phyloP scores from a whole-genome alignment of 768 basidiomycete genomes.

The Amylocystis lapponica region DNA sequence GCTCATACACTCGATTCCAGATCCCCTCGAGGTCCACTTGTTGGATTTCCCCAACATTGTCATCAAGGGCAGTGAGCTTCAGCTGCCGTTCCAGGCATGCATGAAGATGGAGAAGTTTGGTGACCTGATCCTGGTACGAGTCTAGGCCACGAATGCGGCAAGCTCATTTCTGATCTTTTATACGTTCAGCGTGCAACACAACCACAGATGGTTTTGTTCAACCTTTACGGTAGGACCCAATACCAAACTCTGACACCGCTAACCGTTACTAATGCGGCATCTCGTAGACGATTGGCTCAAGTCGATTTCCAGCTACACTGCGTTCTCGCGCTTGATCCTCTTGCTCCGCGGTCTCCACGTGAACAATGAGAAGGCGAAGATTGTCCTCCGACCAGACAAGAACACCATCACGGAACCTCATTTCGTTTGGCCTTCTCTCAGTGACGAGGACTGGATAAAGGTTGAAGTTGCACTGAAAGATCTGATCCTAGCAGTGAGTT shows the following conservation, averaged over 20 bases:
- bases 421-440: slow-evolving; percentile 93
- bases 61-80: slow-evolving; percentile 98
- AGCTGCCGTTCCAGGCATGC: slow-evolving; percentile 98
- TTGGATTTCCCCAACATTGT: slow-evolving; percentile 99
- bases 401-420: slow-evolving; percentile 95
- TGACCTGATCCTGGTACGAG: slow-evolving; percentile 79
- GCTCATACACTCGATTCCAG: slow-evolving; percentile 29
- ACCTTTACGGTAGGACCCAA: slow-evolving; percentile 62
- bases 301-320: slow-evolving; percentile 97
- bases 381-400: slow-evolving; percentile 96
- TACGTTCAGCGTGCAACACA: slow-evolving; percentile 97
- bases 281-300: slow-evolving; percentile 94
- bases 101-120: slow-evolving; percentile 99
- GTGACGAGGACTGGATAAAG: slow-evolving; percentile 97
- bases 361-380: slow-evolving; percentile 99
- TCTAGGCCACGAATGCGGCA: not conserved
- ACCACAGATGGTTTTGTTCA: slow-evolving; percentile 99
- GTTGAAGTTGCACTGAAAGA: slow-evolving; percentile 99
- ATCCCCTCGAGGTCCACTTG: slow-evolving; percentile 95
- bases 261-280: slow-evolving; percentile 5
- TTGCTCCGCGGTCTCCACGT: slow-evolving; percentile 95
- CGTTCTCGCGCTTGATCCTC: slow-evolving; percentile 97
- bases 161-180: slow-evolving; percentile 10
- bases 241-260: not conserved
- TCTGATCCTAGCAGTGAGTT: slow-evolving; percentile 76